Evolutionary conservation across 257 asterid species (phyloP).

Genomic region (Solanum virginianum): DNA sequence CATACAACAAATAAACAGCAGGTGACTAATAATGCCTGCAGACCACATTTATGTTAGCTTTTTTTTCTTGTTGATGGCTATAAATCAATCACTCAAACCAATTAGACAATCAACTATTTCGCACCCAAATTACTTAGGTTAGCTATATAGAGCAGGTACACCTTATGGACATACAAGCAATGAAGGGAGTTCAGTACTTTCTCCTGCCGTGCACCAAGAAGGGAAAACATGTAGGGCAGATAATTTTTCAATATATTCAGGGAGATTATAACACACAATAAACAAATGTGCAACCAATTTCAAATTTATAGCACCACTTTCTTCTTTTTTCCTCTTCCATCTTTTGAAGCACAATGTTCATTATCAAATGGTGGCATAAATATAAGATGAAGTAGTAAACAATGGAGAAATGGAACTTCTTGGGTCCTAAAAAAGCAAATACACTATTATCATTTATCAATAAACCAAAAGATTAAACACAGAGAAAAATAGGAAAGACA

Average conservation of each 20-base stretch:
- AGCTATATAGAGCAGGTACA: background rate
- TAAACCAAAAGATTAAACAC: background rate
- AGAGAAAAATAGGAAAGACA: background rate
- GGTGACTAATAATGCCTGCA: constrained; percentile 36
- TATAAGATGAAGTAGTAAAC: background rate
- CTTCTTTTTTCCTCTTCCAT: background rate
- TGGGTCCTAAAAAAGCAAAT: background rate
- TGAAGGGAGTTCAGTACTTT: background rate
- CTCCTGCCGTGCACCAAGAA: background rate
- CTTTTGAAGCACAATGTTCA: background rate
- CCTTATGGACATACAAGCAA: background rate
- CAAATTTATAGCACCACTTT: background rate
- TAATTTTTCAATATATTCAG: background rate
- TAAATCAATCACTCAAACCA: background rate
- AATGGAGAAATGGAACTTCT: background rate
- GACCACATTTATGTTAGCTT: constrained; percentile 25
- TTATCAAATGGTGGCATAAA: background rate
- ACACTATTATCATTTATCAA: background rate
- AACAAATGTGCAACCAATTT: background rate
- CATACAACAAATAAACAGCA: constrained; percentile 34
- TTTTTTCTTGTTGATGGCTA: background rate
- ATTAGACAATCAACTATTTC: background rate
- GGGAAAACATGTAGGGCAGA: background rate
- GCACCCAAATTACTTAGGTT: background rate
- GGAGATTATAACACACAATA: background rate